Percentiles rank a stretch among this genome's conserved stretches.
phyloP scores from a whole-genome alignment of 352 stramenopile genomes.

The Phytophthora cryptogea region DNA sequence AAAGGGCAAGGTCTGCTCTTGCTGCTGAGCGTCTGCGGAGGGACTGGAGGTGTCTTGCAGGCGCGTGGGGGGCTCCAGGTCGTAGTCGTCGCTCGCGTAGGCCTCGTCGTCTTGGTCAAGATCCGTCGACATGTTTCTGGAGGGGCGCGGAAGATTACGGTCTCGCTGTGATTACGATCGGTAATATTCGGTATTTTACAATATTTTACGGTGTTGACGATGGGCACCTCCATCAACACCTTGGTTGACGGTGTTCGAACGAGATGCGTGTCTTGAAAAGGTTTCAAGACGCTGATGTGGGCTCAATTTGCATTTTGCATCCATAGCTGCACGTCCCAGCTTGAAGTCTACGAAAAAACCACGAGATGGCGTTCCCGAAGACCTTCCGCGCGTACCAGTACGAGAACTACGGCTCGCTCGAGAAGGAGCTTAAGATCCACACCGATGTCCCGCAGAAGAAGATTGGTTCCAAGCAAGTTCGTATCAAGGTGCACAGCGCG shows the following conservation, averaged over 20 bases:
- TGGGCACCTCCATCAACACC: not conserved
- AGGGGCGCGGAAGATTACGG: too few species aligned
- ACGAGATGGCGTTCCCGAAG: slow-evolving; percentile 5
- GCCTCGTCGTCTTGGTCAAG: slow-evolving; percentile 19
- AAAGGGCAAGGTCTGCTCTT: slow-evolving; percentile 10
- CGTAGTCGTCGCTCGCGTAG: slow-evolving; percentile 43
- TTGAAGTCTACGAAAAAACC: not conserved
- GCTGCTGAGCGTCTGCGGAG: not conserved
- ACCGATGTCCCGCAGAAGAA: not conserved
- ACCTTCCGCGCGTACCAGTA: slow-evolving; percentile 29
- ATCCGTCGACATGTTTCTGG: slow-evolving; percentile 22
- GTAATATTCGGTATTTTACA: slow-evolving; percentile 3
- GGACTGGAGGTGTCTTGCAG: not conserved
- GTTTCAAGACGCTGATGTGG: too few species aligned
- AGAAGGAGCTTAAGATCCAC: slow-evolving; percentile 7
- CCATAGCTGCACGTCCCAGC: slow-evolving; percentile 1
- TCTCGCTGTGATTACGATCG: not conserved
- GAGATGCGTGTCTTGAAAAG: too few species aligned
- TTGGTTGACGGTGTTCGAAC: slow-evolving; percentile 5
- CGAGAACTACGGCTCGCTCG: slow-evolving; percentile 10
- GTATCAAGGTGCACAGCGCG: slow-evolving; percentile 16
- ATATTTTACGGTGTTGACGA: not conserved
- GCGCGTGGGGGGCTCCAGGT: slow-evolving; percentile 29
- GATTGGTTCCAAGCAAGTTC: slow-evolving; percentile 8
- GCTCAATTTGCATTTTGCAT: slow-evolving; percentile 13